Evolutionary conservation across 148 eudicot species (phyloP).

Genomic region (Persicaria maculosa): DNA sequence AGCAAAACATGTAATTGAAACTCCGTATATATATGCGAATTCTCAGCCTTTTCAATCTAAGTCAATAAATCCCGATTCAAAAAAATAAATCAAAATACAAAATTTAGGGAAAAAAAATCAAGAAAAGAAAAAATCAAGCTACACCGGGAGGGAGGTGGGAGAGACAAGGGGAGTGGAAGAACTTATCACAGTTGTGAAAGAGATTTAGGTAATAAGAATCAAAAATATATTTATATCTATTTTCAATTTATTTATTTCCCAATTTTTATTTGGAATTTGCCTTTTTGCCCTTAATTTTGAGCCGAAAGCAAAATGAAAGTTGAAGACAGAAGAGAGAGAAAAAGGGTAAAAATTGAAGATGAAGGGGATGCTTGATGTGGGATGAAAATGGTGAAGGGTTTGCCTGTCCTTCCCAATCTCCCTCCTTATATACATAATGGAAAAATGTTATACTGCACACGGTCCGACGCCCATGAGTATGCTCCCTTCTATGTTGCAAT

Average conservation of each 20-base stretch:
- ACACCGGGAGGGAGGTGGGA: background rate
- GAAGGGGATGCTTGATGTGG: slow-evolving; percentile 18
- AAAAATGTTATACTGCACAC: slow-evolving; percentile 6
- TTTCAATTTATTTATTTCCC: background rate
- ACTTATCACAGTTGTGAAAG: slow-evolving; percentile 5
- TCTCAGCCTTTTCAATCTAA: background rate
- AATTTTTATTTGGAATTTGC: background rate
- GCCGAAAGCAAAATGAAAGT: slow-evolving; percentile 5
- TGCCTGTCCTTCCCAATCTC: slow-evolving; percentile 13
- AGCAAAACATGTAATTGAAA: background rate
- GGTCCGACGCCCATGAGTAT: slow-evolving; percentile 64
- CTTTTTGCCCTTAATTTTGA: slow-evolving; percentile 4
- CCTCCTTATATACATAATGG: slow-evolving; percentile 31
- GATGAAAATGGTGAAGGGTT: slow-evolving; percentile 12
- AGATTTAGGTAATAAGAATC: slow-evolving; percentile 3
- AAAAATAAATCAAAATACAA: background rate
- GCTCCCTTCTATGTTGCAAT: background rate
- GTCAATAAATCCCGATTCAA: slow-evolving; percentile 11
- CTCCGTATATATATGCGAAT: slow-evolving; percentile 3
- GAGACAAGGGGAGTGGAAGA: slow-evolving; percentile 2
- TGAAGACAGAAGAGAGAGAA: background rate
- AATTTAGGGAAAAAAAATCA: background rate
- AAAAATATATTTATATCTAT: background rate
- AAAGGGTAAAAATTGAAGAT: slow-evolving; percentile 13
- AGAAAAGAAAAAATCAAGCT: background rate